Evolutionary conservation across 2,329 filamentous ascomycete genomes (phyloP), one percentile per base, ranked within the genome.

Genomic region (Alternaria sp.): DNA sequence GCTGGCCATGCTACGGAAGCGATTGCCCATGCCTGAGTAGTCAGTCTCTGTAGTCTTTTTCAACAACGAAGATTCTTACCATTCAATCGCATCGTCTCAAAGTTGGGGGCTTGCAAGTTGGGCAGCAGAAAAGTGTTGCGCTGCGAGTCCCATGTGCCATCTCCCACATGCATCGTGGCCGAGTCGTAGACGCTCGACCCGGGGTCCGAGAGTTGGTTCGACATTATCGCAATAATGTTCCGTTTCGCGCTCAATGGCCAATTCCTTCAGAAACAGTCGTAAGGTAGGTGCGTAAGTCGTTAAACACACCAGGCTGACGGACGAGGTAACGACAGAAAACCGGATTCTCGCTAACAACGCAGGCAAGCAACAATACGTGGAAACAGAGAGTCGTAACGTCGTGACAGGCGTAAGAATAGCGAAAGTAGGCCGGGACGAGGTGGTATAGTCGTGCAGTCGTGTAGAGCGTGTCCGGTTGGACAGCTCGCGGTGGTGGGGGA

Each of bases 31-130:
- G 78, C 92, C 91, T 92, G 60, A n/a, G 5, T 45, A 50, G 60
- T 76, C 53, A 75, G 71, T 60, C 54, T 58, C 8, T 9, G 20
- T 23, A 18, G 10, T 15, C 25, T 26, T 26, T 8, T 10, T n/a
- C 3, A 12, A 21, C 18, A 3, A 25, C 9, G 28, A 20, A 18
- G 6, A 55, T 14, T 47, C 67, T 63, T 82, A 93, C 91, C 92
- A 86, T 96, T 96, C 81, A 93, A 94, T 77, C 87, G 89, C 89
- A 92, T 94, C 6, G 92, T 94, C 54, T 90, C 90, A 78, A 93
- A 92, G 76, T 94, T 92, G 67, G 93, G 81, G 9, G 91, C 92
- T 72, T 90, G 84, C 49, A 96, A 82, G 74, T 94, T 94, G 37
- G 92, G 92, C 55, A 96, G 82, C 58, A 96, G 82, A 77, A 95